These are phyloP conservation scores for Suillus spraguei DNA, from an alignment of 768 basidiomycete genomes.

Conservation along the genomic window DNA sequence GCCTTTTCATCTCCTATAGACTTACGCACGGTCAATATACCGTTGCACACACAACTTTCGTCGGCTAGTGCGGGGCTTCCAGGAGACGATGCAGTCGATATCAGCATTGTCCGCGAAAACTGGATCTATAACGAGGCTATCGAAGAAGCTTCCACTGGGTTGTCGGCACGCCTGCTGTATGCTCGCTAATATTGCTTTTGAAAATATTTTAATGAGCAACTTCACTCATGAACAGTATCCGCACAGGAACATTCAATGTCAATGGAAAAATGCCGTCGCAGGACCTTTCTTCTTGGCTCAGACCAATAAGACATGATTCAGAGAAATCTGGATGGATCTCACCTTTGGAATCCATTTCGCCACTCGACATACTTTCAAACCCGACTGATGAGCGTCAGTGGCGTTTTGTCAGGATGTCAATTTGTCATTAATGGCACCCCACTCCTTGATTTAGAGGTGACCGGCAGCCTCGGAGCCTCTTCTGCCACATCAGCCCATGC, in stretches of 20 bases:
- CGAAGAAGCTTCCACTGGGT: constrained; percentile 27
- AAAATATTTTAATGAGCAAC: constrained; percentile 7
- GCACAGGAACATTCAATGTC: constrained; percentile 84
- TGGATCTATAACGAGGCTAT: constrained; percentile 58
- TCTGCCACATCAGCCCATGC: constrained; percentile 11
- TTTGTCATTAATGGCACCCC: constrained; percentile 1
- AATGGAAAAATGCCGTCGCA: constrained; percentile 77
- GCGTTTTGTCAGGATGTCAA: neutral
- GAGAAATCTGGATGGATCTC: constrained; percentile 31
- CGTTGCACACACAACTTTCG: constrained; percentile 59
- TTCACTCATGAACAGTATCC: constrained; percentile 45
- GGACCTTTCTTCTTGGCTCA: constrained; percentile 70
- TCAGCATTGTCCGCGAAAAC: constrained; percentile 58
- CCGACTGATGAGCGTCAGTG: constrained; percentile 26
- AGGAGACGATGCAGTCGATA: constrained; percentile 62
- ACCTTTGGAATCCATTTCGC: constrained; percentile 38
- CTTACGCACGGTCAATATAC: constrained; percentile 50
- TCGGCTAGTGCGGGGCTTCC: constrained; percentile 60
- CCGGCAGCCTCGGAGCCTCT: constrained; percentile 6
- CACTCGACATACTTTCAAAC: constrained; percentile 31
- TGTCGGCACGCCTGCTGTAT: constrained; percentile 28
- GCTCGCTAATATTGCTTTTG: neutral
- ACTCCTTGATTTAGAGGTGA: constrained; percentile 16
- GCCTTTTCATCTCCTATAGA: constrained; percentile 34
- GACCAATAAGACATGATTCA: constrained; percentile 18